These are phyloP conservation scores for Raddia distichophylla DNA, from an alignment of 176 grass and related monocot species.

Conservation along the genomic window DNA sequence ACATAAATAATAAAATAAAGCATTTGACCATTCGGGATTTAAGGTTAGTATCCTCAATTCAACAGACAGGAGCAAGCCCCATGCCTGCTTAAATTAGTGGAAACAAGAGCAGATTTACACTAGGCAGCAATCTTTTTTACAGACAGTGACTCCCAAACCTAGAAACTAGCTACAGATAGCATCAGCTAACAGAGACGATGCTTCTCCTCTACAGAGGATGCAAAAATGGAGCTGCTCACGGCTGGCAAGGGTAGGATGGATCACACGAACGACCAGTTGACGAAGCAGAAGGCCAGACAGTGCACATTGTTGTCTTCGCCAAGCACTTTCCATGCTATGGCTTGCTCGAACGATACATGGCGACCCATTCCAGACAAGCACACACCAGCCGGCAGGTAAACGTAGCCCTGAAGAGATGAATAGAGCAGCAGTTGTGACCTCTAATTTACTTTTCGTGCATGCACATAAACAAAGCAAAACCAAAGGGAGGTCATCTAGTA, in stretches of 20 bases:
- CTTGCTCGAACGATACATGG: slow-evolving; percentile 83
- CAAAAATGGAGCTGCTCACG: slow-evolving; percentile 42
- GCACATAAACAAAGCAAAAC: neutral
- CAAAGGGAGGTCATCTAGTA: neutral
- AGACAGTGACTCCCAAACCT: neutral
- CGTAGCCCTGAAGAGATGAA: slow-evolving; percentile 59
- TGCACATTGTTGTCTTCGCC: slow-evolving; percentile 70
- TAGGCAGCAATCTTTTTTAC: slow-evolving; percentile 21
- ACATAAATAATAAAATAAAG: slow-evolving; percentile 14
- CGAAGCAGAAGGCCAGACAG: slow-evolving; percentile 88
- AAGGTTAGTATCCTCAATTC: slow-evolving; percentile 22
- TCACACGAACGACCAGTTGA: slow-evolving; percentile 94
- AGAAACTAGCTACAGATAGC: slow-evolving; percentile 32
- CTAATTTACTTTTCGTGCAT: neutral
- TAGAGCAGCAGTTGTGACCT: neutral
- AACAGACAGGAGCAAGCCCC: neutral
- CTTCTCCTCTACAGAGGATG: slow-evolving; percentile 20
- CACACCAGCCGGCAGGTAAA: slow-evolving; percentile 72
- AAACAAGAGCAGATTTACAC: slow-evolving; percentile 36
- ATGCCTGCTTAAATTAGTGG: slow-evolving; percentile 32
- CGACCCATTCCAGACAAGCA: slow-evolving; percentile 97
- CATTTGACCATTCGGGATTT: neutral
- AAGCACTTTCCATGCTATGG: slow-evolving; percentile 82
- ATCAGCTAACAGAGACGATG: neutral
- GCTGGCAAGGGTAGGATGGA: neutral